Evolutionary conservation across 1,284 basidiomycete genomes (phyloP), one percentile per base, ranked within the genome.

Genomic region (Trametes sp.): DNA sequence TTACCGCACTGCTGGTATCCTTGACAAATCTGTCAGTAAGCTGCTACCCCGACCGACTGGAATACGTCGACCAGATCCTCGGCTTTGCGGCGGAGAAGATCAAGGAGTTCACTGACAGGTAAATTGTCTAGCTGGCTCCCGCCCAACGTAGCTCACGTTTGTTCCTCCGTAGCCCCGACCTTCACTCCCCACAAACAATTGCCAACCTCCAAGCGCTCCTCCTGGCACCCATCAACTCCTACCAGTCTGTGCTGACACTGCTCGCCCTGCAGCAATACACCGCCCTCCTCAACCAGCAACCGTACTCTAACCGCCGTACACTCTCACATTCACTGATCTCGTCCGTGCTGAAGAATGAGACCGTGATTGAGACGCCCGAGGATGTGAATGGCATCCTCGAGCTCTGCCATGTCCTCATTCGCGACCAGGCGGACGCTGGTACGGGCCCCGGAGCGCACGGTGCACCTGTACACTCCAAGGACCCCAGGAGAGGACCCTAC

Each of bases 1-100:
- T 97, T 73, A 98, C 96, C 0, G 96, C 95, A 0, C 86, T 98
- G 19, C 83, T 97, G 59, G 96, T 98, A 7, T 98, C 96, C 1
- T 81, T 98, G 41, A 93, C 93, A 44, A 98, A 98, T 75, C 84
- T 98, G 13, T 96, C 94, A 1, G 81, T 98, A 38, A 96, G 93
- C 76, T 98, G 96, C 75, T 98, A 98, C 75, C 96, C 96, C 4
- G 95, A 98, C 74, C 84, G 93, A 63, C 83, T 98, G 55, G 95
- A 97, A 81, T 98, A 98, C 72, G 94, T 98, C 41, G 95, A 98
- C 71, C 95, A 98, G 77, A 89, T 98, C 14, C 82, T 98, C 57
- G 88, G 87, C 1, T 98, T 96, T 72, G 93, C 95, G 0, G 87
- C 88, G 7, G 84, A 87, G 45, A 98, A 98, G 77, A 87, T 95